Conservation (phyloP, 495 filamentous ascomycete species). For the Aspergillus olivimuriae region DNA sequence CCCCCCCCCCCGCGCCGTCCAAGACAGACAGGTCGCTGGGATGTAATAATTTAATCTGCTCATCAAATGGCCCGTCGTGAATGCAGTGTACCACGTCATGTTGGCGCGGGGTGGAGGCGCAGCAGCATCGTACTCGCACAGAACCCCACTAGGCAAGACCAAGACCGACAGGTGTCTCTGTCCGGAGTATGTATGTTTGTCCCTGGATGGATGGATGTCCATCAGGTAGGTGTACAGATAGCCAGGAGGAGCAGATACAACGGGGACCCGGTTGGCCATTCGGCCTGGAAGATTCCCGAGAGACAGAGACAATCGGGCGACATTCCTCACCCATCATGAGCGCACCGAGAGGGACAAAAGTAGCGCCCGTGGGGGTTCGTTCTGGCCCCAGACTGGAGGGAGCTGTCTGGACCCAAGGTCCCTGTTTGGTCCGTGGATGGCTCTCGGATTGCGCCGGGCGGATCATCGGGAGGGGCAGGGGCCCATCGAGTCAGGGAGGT, state of each 20-base stretch:
- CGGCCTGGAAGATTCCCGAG: too few relatives aligned
- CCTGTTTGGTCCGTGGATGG: neutral
- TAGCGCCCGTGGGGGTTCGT: neutral
- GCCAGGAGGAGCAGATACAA: too few relatives aligned
- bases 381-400: too few relatives aligned
- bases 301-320: too few relatives aligned
- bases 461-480: neutral
- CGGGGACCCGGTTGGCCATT: too few relatives aligned
- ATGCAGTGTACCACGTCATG: slow-evolving; percentile 13
- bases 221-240: neutral
- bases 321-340: too few relatives aligned
- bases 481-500: neutral
- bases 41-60: too few relatives aligned
- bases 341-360: too few relatives aligned
- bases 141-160: slow-evolving; percentile 13
- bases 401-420: neutral
- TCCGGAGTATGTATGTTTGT: neutral
- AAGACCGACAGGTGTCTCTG: neutral
- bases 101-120: slow-evolving; percentile 15
- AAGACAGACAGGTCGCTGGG: too few relatives aligned
- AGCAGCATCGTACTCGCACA: slow-evolving; percentile 12
- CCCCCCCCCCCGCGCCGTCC: too few relatives aligned
- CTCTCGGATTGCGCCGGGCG: slow-evolving; percentile 10
- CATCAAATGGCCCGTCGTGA: neutral
- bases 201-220: neutral